Base-by-base conservation (phyloP, 2,329 filamentous ascomycete genomes). In the Capronia coronata region DNA sequence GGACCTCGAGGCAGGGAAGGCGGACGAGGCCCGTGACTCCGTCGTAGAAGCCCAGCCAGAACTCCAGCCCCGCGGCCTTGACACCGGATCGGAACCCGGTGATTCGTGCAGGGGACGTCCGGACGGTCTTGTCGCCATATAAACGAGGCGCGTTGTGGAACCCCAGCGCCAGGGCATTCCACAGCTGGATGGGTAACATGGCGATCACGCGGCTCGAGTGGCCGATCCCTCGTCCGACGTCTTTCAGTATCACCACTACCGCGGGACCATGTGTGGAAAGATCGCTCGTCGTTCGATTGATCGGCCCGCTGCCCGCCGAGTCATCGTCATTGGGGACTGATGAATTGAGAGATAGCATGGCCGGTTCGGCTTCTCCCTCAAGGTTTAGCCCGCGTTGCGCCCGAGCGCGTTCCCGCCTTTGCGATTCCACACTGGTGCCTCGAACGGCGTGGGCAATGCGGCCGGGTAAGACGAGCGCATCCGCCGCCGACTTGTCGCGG, bases 71-170 rank as follows among this genome's bases (percentile, higher is more conserved):
- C 1, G 70, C 71, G 9, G 68, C 71, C 18, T 67, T 63, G 7
- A 63, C 56, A 2, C 74, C 75, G 3, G 69, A 71, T 40, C 70
- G 68, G 49, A 75, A 68, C 6, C 73, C 75, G 2, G 67, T 71
- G 41, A 77, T 70, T 22, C 54, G 47, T 9, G 55, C 61, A 5
- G 67, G 66, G 2, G 69, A 63, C 9, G 68, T 67, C 6, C 73
- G 65, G 22, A 75, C 70, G 2, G 72, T 75, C 22, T 71, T 66
- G 55, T 74, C 74, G 19, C 74, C 74, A 54, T 78, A 78, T 1
- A 78, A 64, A 21, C 70, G 71, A 2, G 76, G 76, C 11, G 73
- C 71, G 21, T 74, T 75, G 51, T 77, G 75, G 48, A 78, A 72
- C 3, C 76, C 76, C 53, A 77, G 73, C 0, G 75, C 69, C 1